Evolutionary conservation across 2,329 filamentous ascomycete genomes (phyloP).

Genomic region (Cercospora beticola): DNA sequence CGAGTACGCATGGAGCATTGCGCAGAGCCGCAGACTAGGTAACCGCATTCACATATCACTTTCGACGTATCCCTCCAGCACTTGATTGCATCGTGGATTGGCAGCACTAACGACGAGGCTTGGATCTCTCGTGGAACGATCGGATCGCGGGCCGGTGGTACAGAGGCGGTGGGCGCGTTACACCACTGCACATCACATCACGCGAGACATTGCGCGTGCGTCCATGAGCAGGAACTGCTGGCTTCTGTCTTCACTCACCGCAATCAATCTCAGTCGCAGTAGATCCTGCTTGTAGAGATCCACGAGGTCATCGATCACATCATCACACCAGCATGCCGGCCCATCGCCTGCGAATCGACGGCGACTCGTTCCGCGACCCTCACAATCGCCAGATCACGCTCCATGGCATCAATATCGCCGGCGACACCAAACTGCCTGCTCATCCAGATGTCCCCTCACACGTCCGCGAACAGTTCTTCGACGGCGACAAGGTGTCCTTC

Average conservation of each 20-base stretch:
- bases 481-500: conserved; percentile 89
- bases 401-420: conserved; percentile 90
- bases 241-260: not conserved
- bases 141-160: not conserved
- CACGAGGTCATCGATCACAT: not conserved
- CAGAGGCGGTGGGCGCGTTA: not conserved
- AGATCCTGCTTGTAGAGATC: not conserved
- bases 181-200: not conserved
- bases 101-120: not conserved
- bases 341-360: conserved; percentile 73
- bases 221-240: not conserved
- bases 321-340: conserved; percentile 18
- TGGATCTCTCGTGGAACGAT: not conserved
- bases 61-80: not conserved
- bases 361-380: conserved; percentile 77
- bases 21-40: not conserved
- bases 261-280: not conserved
- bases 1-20: not conserved
- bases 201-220: not conserved
- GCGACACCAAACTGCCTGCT: conserved; percentile 85
- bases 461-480: conserved; percentile 75
- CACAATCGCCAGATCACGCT: conserved; percentile 82
- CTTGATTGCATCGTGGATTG: not conserved
- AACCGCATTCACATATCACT: not conserved
- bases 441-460: conserved; percentile 80